Evolutionary conservation across 345 rosid genomes (phyloP).

Genomic region (Hypericum androsaemum): DNA sequence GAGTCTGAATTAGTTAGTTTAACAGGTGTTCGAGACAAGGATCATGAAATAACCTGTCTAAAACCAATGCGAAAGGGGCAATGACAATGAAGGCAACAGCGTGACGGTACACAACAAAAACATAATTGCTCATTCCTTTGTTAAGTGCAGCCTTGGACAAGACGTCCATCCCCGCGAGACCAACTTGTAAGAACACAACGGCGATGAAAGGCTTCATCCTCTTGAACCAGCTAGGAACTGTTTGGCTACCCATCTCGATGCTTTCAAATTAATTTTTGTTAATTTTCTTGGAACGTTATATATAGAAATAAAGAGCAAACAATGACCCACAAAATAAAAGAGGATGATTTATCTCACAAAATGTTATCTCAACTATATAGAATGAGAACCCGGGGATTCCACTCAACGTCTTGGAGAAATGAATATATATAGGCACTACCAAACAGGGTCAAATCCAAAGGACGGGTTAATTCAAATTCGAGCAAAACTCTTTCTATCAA

Average conservation of each 20-base stretch:
- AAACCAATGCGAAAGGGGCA: constrained; percentile 58
- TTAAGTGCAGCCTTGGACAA: constrained; percentile 68
- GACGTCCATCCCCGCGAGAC: constrained; percentile 81
- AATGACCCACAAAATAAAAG: too few relatives aligned
- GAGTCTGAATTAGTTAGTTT: too few relatives aligned
- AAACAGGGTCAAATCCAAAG: too few relatives aligned
- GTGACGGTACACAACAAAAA: constrained; percentile 78
- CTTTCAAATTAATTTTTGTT: not conserved
- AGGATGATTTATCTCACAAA: too few relatives aligned
- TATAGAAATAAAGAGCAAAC: not conserved
- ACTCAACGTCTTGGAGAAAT: too few relatives aligned
- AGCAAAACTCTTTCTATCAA: too few relatives aligned
- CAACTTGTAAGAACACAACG: constrained; percentile 67
- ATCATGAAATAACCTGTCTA: constrained; percentile 44
- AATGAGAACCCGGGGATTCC: too few relatives aligned
- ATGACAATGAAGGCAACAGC: constrained; percentile 67
- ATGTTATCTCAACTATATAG: too few relatives aligned
- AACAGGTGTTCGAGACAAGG: not conserved
- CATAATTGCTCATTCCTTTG: constrained; percentile 79
- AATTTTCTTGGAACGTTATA: not conserved
- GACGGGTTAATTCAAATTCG: too few relatives aligned
- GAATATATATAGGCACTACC: too few relatives aligned
- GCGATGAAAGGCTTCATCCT: constrained; percentile 54
- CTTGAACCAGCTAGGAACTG: constrained; percentile 9
- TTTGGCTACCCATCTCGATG: not conserved